A percentile compares a stretch with the other conserved stretches of the same genome.
Evolutionary conservation across 2,329 filamentous ascomycete genomes (phyloP).

Genomic region (Xylariaceae sp.): DNA sequence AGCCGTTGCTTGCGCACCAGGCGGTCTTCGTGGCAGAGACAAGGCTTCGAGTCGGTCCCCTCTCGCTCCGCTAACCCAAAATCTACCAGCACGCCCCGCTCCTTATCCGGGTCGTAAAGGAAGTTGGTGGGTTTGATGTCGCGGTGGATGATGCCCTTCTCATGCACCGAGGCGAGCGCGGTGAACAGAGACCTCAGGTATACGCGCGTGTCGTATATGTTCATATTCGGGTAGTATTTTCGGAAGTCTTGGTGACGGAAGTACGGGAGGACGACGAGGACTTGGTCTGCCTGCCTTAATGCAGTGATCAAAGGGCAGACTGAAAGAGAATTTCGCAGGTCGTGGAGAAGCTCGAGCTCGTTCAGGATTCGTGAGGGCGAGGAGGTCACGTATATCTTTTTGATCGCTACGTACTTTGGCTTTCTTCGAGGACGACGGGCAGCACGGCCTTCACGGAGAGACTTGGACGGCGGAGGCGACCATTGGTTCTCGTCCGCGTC

Average conservation of each 20-base stretch:
- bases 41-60: conserved; percentile 71
- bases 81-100: conserved; percentile 90
- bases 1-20: conserved; percentile 57
- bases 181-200: conserved; percentile 88
- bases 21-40: conserved; percentile 67
- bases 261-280: conserved; percentile 90
- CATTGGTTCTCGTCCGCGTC: conserved; percentile 60
- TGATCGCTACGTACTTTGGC: conserved; percentile 86
- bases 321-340: conserved; percentile 73
- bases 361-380: conserved; percentile 91
- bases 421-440: conserved; percentile 38
- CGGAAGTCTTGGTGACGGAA: conserved; percentile 95
- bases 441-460: conserved; percentile 37
- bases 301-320: conserved; percentile 96
- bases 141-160: conserved; percentile 78
- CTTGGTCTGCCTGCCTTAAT: conserved; percentile 91
- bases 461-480: conserved; percentile 61
- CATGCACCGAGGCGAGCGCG: conserved; percentile 77
- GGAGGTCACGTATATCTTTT: conserved; percentile 99
- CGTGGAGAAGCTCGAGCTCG: conserved; percentile 87
- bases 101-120: conserved; percentile 75
- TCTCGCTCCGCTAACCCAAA: conserved; percentile 92
- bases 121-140: conserved; percentile 99
- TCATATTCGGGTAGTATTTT: conserved; percentile 88
- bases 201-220: conserved; percentile 75